phyloP scores from a whole-genome alignment of 1,139 yeast species.

The Lodderomyces oxycetoniae region DNA sequence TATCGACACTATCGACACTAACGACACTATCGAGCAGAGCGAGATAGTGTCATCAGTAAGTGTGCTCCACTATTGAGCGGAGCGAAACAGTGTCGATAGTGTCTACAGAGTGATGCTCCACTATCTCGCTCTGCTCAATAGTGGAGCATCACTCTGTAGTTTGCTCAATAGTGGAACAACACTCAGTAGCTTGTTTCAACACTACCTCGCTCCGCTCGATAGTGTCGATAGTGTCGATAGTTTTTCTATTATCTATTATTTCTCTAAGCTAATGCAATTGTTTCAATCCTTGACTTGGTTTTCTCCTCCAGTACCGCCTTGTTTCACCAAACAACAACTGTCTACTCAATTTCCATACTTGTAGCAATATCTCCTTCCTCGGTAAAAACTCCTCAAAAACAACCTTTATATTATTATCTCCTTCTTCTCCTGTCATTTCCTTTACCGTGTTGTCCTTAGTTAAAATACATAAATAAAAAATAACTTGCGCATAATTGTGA shows the following conservation, averaged over 20 bases:
- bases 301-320: slow-evolving; percentile 37
- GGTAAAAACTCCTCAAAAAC: slow-evolving; percentile 49
- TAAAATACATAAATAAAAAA: slow-evolving; percentile 55
- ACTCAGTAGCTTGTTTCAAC: no score
- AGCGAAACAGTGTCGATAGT: no score
- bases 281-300: slow-evolving; percentile 41
- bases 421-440: slow-evolving; percentile 15
- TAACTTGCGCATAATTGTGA: slow-evolving; percentile 54
- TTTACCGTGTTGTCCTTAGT: slow-evolving; percentile 24
- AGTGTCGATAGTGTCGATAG: no score
- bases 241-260: neutral
- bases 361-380: slow-evolving; percentile 36
- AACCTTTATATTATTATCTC: slow-evolving; percentile 34
- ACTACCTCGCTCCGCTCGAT: no score
- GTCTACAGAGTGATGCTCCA: no score
- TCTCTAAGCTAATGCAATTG: slow-evolving; percentile 8
- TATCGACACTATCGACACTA: no score
- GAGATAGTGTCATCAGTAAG: no score
- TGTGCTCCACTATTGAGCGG: no score
- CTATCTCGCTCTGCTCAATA: no score
- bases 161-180: no score
- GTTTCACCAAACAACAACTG: slow-evolving; percentile 34
- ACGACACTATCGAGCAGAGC: no score
- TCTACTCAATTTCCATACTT: slow-evolving; percentile 40
- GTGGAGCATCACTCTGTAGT: no score